phyloP scores from a whole-genome alignment of 495 filamentous ascomycete species.

The Xylaria intraflava region DNA sequence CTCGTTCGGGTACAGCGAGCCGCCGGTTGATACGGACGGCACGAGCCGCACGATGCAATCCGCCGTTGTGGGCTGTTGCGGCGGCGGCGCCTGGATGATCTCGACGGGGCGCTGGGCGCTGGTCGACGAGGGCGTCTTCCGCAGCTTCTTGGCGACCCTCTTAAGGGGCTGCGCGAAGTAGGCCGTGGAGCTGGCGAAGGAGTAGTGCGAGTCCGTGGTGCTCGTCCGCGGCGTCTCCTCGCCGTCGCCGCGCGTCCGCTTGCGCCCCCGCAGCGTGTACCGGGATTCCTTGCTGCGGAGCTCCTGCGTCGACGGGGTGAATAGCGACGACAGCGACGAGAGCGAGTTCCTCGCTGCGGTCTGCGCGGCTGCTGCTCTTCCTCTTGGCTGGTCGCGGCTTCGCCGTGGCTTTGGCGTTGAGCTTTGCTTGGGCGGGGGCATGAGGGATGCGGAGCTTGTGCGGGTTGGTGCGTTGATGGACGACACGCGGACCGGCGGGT shows the following conservation, averaged over 20 bases:
- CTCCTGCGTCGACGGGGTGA: slow-evolving; percentile 1
- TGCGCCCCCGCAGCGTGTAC: slow-evolving; percentile 18
- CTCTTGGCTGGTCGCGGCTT: not conserved
- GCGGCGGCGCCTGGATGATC: not conserved
- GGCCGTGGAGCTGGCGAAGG: not conserved
- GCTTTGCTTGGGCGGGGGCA: not conserved
- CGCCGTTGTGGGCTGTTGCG: not conserved
- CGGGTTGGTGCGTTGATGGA: slow-evolving; percentile 9
- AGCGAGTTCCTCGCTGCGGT: not conserved
- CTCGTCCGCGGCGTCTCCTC: not conserved
- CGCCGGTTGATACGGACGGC: slow-evolving; percentile 14
- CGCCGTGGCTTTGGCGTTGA: not conserved
- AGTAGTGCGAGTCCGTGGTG: not conserved
- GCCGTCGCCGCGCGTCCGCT: slow-evolving; percentile 15
- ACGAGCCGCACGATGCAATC: slow-evolving; percentile 16
- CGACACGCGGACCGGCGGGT: slow-evolving; percentile 13
- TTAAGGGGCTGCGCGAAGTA: slow-evolving; percentile 24
- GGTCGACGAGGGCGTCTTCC: slow-evolving; percentile 15
- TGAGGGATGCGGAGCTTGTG: slow-evolving; percentile 8
- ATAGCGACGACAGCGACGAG: slow-evolving; percentile 4
- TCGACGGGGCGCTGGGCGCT: not conserved
- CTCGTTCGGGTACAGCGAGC: slow-evolving; percentile 16
- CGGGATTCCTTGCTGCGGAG: slow-evolving; percentile 11
- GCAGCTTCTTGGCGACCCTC: slow-evolving; percentile 27
- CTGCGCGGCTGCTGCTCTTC: not conserved